Conservation (phyloP, 2,329 filamentous ascomycete species). For the Colletotrichum musicola region DNA sequence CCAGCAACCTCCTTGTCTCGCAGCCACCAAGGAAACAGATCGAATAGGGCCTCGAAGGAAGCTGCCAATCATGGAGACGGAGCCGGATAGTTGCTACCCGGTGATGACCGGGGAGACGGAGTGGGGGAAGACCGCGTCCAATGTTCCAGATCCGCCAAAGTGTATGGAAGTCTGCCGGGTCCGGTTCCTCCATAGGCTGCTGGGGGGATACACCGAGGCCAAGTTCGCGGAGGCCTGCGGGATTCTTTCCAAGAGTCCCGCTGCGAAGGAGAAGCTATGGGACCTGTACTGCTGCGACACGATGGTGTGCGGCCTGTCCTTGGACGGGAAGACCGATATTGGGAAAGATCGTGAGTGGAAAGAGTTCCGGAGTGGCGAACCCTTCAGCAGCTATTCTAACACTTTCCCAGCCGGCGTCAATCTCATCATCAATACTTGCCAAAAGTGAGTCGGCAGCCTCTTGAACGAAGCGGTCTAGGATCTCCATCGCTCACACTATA, state of each 20-base stretch:
- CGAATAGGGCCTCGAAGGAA: background rate
- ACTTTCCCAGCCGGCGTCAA: slow-evolving; percentile 61
- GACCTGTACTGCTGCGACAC: slow-evolving; percentile 66
- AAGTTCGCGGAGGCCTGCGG: slow-evolving; percentile 49
- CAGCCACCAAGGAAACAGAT: background rate
- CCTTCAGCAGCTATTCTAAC: slow-evolving; percentile 38
- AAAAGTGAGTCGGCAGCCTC: slow-evolving; percentile 55
- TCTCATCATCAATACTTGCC: slow-evolving; percentile 63
- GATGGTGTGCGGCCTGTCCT: slow-evolving; percentile 62
- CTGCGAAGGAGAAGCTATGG: slow-evolving; percentile 52
- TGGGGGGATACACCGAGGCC: slow-evolving; percentile 46
- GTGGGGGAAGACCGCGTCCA: slow-evolving; percentile 48
- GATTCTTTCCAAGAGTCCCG: slow-evolving; percentile 44
- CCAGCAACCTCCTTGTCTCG: background rate
- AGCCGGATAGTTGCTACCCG: background rate
- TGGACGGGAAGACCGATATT: slow-evolving; percentile 42
- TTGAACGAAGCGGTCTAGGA: background rate
- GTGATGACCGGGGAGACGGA: slow-evolving; percentile 8
- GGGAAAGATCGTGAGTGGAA: slow-evolving; percentile 60
- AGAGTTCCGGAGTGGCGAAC: slow-evolving; percentile 21
- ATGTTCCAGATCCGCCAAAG: slow-evolving; percentile 47
- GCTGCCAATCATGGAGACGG: background rate
- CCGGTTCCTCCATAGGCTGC: slow-evolving; percentile 48
- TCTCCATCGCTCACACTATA: slow-evolving; percentile 12
- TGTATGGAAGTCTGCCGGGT: slow-evolving; percentile 52